phyloP scores from a whole-genome alignment of 2,329 filamentous ascomycete genomes.

The Huntiella bhutanensis region DNA sequence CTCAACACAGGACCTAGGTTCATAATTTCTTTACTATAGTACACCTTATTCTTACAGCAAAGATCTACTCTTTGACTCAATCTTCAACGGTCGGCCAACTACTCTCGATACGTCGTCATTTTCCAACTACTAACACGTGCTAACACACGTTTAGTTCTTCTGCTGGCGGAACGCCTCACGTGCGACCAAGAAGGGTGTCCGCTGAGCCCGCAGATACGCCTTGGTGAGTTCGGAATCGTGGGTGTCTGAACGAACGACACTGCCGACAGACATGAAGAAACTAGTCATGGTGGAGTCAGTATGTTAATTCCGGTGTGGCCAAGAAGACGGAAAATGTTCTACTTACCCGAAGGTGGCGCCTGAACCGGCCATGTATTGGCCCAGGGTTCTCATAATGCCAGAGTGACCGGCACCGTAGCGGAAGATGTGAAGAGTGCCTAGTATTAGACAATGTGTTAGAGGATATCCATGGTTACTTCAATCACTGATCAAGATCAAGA shows the following conservation, averaged over 20 bases:
- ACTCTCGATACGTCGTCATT: too few relatives aligned
- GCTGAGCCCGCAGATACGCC: slow-evolving; percentile 49
- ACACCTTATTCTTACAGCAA: too few relatives aligned
- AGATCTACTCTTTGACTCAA: too few relatives aligned
- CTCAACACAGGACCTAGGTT: too few relatives aligned
- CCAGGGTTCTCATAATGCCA: slow-evolving; percentile 81
- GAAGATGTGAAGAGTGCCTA: slow-evolving; percentile 85
- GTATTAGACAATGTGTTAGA: neutral
- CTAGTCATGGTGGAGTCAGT: slow-evolving; percentile 19
- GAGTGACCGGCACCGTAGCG: slow-evolving; percentile 85
- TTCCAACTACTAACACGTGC: too few relatives aligned
- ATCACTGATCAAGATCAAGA: neutral
- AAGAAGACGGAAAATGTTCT: neutral
- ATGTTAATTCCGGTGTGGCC: neutral
- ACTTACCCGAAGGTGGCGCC: slow-evolving; percentile 84
- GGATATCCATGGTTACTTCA: slow-evolving; percentile 12
- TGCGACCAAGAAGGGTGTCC: slow-evolving; percentile 49
- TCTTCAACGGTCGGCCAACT: too few relatives aligned
- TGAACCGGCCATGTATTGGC: slow-evolving; percentile 92
- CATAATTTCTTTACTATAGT: too few relatives aligned
- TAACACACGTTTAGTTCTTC: neutral
- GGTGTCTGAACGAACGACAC: slow-evolving; percentile 82
- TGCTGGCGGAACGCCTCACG: slow-evolving; percentile 19
- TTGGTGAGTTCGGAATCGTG: slow-evolving; percentile 48
- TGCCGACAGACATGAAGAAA: slow-evolving; percentile 98